Conservation (phyloP, 106 monocot species). For the Dioscorea zingiberensis region DNA sequence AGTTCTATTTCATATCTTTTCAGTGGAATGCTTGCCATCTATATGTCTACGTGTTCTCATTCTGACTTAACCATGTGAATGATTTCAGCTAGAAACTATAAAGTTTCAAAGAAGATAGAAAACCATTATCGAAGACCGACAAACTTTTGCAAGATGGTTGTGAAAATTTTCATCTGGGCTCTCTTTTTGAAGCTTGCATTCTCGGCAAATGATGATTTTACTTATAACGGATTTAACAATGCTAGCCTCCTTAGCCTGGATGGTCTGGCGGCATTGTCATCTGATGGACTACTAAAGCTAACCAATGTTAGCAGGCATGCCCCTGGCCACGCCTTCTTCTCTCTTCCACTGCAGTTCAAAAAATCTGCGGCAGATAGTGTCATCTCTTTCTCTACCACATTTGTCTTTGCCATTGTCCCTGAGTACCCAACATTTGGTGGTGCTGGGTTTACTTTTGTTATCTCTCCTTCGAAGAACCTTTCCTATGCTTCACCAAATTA, state of each 20-base stretch:
- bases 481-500: neutral
- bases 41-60: no score
- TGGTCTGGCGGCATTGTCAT: neutral
- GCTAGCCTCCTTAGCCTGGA: neutral
- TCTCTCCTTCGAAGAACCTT: conserved; percentile 1
- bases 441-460: neutral
- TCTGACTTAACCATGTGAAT: neutral
- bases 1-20: no score
- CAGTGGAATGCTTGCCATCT: no score
- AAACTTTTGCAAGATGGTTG: neutral
- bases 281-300: neutral
- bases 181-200: neutral
- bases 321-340: conserved; percentile 1
- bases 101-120: neutral
- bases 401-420: conserved; percentile 7
- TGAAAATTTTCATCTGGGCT: neutral
- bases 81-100: neutral
- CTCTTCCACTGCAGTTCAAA: neutral
- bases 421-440: neutral
- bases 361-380: neutral
- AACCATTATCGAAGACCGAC: neutral
- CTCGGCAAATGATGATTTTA: neutral
- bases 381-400: neutral
- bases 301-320: neutral
- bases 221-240: conserved; percentile 8